Percentiles rank a stretch among this genome's conserved stretches.
Evolutionary conservation across 192 early-diverging fungal genomes (phyloP).

Genomic region (Podila epicladia): DNA sequence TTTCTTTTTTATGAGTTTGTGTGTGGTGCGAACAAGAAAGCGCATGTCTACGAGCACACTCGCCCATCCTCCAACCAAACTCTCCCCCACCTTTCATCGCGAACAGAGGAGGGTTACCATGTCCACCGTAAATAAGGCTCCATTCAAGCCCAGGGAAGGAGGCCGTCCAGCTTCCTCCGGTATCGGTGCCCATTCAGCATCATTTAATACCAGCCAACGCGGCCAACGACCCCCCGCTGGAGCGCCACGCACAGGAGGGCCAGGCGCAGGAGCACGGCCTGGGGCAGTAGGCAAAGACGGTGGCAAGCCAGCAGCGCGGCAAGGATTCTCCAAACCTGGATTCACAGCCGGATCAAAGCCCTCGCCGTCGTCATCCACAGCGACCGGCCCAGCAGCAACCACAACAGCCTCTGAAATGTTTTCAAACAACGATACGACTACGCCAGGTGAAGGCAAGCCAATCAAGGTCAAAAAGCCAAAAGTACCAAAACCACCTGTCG

Average conservation of each 20-base stretch:
- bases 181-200: background rate
- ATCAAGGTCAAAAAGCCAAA: slow-evolving; percentile 46
- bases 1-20: no score
- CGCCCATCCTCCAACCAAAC: no score
- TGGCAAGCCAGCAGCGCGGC: background rate
- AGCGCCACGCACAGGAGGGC: background rate
- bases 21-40: no score
- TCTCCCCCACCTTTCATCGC: background rate
- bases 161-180: background rate
- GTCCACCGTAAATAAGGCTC: background rate
- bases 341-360: background rate
- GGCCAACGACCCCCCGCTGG: background rate
- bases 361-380: background rate
- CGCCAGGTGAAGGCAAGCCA: slow-evolving; percentile 5
- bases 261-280: background rate
- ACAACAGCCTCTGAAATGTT: slow-evolving; percentile 1
- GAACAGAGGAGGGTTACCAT: background rate
- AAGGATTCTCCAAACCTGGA: background rate
- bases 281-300: background rate
- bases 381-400: background rate
- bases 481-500: slow-evolving; percentile 31
- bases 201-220: background rate
- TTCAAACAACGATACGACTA: background rate
- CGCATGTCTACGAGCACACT: no score
- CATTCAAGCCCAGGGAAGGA: background rate